Percentiles rank a stretch among this genome's conserved stretches.
These are phyloP conservation scores for Protoeuglena noctilucae DNA, from an alignment of 139 green algal species.

Conservation along the genomic window DNA sequence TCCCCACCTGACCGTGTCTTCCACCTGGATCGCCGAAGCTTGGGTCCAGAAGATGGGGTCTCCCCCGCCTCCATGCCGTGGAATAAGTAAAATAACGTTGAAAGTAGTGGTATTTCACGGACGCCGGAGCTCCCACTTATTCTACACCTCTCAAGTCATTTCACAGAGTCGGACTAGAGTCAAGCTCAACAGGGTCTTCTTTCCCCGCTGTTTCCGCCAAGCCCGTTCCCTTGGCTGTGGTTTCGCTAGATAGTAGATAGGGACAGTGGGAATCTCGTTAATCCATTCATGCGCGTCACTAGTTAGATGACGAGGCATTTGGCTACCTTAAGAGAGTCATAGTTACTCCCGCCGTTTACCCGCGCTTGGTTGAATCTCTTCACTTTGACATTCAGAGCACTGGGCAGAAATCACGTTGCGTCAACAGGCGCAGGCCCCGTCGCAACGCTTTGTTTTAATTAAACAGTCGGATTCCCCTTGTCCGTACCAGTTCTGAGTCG, in stretches of 20 bases:
- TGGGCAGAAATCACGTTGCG: conserved; percentile 94
- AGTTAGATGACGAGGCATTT: conserved; percentile 45
- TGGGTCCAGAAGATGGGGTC: conserved; percentile 58
- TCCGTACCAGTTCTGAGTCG: conserved; percentile 88
- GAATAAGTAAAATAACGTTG: conserved; percentile 81
- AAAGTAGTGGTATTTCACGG: conserved; percentile 74
- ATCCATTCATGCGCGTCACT: conserved; percentile 59
- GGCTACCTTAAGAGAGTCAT: conserved; percentile 63
- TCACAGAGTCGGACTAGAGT: conserved; percentile 71
- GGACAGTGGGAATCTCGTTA: conserved; percentile 73
- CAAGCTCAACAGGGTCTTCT: conserved; percentile 80
- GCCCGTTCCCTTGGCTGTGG: conserved; percentile 34
- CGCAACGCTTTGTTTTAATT: conserved; percentile 95
- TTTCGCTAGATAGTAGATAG: conserved; percentile 70
- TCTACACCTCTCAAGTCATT: conserved; percentile 64
- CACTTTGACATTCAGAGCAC: conserved; percentile 94
- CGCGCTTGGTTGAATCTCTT: conserved; percentile 92
- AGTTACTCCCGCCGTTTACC: conserved; percentile 87
- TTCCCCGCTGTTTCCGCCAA: conserved; percentile 66
- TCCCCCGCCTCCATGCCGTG: conserved; percentile 61
- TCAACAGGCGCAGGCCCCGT: conserved; percentile 81
- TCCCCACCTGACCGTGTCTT: conserved; percentile 86
- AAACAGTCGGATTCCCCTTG: conserved; percentile 93
- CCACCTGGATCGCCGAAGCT: conserved; percentile 51
- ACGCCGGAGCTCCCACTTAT: conserved; percentile 64